These are phyloP conservation scores for Diplogelasinospora grovesii DNA, from an alignment of 495 filamentous ascomycete genomes.

Conservation along the genomic window DNA sequence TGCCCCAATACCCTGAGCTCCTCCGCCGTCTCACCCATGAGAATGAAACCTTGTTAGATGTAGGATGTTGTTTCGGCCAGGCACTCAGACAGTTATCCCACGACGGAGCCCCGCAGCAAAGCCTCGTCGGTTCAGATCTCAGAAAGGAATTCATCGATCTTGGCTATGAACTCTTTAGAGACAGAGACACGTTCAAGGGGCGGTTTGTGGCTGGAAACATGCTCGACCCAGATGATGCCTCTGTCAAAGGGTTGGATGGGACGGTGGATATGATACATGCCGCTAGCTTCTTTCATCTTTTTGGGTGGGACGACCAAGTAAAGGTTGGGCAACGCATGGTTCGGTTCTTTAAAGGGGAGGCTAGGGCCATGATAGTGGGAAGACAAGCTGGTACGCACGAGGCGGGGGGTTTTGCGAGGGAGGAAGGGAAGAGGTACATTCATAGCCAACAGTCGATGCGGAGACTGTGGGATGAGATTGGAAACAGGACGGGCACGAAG, in stretches of 20 bases:
- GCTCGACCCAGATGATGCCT: conserved; percentile 34
- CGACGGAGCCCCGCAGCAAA: conserved; percentile 34
- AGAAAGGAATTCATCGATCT: conserved; percentile 43
- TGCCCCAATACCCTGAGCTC: conserved; percentile 18
- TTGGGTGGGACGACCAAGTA: conserved; percentile 47
- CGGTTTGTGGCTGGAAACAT: conserved; percentile 47
- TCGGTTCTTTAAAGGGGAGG: conserved; percentile 32
- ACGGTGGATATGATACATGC: conserved; percentile 51
- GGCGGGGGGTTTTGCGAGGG: conserved; percentile 4
- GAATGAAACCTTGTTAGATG: conserved; percentile 36
- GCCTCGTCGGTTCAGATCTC: conserved; percentile 43
- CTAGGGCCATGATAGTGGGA: conserved; percentile 34
- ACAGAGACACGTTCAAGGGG: conserved; percentile 35
- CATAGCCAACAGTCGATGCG: conserved; percentile 38
- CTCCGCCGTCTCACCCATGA: conserved; percentile 16
- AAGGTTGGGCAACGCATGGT: conserved; percentile 39
- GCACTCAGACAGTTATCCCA: conserved; percentile 37
- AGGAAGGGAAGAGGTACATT: conserved; percentile 20
- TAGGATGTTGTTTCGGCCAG: conserved; percentile 47
- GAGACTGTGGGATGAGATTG: conserved; percentile 41
- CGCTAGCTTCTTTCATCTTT: conserved; percentile 55
- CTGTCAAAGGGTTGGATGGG: conserved; percentile 25
- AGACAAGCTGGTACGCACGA: conserved; percentile 32
- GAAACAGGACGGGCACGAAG: conserved; percentile 30
- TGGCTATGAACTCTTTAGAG: conserved; percentile 47